A percentile compares a stretch with the other conserved stretches of the same genome.
Evolutionary conservation across 768 basidiomycete species (phyloP).

Genomic region (Tricholoma hemisulphureum): DNA sequence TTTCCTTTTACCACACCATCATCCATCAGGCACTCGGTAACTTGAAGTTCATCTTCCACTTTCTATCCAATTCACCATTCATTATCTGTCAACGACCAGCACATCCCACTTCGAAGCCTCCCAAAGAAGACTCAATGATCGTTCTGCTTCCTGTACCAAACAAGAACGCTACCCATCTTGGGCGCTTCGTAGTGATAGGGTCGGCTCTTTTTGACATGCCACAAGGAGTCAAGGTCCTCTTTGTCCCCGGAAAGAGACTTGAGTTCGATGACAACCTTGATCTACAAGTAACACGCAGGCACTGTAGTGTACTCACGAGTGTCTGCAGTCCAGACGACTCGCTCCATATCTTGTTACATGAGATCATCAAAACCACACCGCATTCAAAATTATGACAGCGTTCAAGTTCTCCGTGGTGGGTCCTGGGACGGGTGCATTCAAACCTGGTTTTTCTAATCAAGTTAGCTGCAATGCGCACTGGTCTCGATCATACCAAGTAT

Average conservation of each 20-base stretch:
- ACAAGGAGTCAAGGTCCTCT: constrained; percentile 13
- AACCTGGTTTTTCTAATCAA: background rate
- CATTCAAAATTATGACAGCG: background rate
- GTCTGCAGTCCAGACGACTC: constrained; percentile 3
- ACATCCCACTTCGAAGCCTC: constrained; percentile 19
- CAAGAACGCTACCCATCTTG: too few relatives aligned
- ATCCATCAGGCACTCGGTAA: constrained; percentile 12
- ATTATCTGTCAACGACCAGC: constrained; percentile 18
- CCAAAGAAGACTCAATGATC: background rate
- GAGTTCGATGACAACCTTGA: constrained; percentile 31
- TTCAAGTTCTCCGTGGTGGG: too few relatives aligned
- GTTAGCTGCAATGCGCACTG: background rate
- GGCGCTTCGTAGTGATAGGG: constrained; percentile 10
- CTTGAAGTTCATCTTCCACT: constrained; percentile 6
- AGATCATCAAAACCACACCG: constrained; percentile 9
- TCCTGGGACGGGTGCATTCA: constrained; percentile 1
- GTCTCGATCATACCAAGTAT: too few relatives aligned
- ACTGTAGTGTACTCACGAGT: constrained; percentile 12
- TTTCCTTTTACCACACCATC: constrained; percentile 11
- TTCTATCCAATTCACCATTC: constrained; percentile 21
- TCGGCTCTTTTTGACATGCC: constrained; percentile 23
- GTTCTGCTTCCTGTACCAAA: too few relatives aligned
- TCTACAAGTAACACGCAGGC: constrained; percentile 23
- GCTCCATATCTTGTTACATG: constrained; percentile 15
- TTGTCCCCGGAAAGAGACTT: constrained; percentile 8